A percentile compares a stretch with the other conserved stretches of the same genome.
Conservation (phyloP, 2,329 filamentous ascomycete species). For the Fusarium tupiense region DNA sequence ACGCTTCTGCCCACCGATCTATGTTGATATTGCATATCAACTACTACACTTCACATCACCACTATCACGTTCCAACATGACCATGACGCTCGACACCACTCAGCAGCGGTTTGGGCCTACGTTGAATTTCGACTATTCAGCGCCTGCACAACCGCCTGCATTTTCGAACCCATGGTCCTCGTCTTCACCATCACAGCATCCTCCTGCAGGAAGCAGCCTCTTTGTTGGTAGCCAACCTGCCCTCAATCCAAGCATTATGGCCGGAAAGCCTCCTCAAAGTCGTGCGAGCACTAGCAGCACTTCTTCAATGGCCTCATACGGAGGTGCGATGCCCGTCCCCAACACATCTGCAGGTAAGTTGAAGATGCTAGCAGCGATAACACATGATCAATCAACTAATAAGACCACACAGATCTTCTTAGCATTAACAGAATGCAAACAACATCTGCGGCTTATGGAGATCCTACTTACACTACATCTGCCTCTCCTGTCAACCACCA, state of each 20-base stretch:
- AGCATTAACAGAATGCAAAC: slow-evolving; percentile 71
- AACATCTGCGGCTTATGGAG: slow-evolving; percentile 73
- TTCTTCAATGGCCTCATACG: slow-evolving; percentile 74
- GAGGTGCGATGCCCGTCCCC: slow-evolving; percentile 75
- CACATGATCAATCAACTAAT: slow-evolving; percentile 56
- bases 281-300: slow-evolving; percentile 67
- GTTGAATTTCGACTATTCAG: slow-evolving; percentile 81
- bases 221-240: slow-evolving; percentile 67
- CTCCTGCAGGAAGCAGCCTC: slow-evolving; percentile 68
- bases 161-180: slow-evolving; percentile 93
- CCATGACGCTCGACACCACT: slow-evolving; percentile 92
- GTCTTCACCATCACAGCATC: slow-evolving; percentile 53
- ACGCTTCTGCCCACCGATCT: slow-evolving; percentile 35
- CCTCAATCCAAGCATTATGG: slow-evolving; percentile 66
- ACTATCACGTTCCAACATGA: slow-evolving; percentile 69
- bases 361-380: background rate
- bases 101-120: slow-evolving; percentile 80
- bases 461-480: slow-evolving; percentile 72
- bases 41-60: slow-evolving; percentile 27
- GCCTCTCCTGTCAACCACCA: slow-evolving; percentile 73
- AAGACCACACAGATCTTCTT: slow-evolving; percentile 79
- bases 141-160: slow-evolving; percentile 66
- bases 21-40: slow-evolving; percentile 39
- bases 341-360: slow-evolving; percentile 75
- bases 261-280: slow-evolving; percentile 55